Evolutionary conservation across 2,329 filamentous ascomycete genomes (phyloP).

Genomic region (Cercospora zeae-maydis): DNA sequence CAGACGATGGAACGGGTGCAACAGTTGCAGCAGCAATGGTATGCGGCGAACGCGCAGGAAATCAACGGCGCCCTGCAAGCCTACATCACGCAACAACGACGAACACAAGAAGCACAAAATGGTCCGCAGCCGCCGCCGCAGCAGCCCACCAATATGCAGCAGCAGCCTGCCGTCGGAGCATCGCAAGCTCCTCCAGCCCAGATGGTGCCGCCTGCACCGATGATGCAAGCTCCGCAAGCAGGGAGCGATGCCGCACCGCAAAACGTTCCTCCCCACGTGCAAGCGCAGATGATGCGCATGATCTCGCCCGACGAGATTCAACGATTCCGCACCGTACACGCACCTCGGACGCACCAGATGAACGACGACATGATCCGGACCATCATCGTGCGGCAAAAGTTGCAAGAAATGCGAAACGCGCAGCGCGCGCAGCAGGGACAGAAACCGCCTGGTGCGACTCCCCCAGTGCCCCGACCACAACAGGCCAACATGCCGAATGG

Average conservation of each 20-base stretch:
- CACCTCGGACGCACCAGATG: conserved; percentile 35
- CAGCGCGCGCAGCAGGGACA: conserved; percentile 37
- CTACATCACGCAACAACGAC: conserved; percentile 36
- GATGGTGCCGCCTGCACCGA: conserved; percentile 37
- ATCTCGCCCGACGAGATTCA: conserved; percentile 41
- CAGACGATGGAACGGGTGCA: conserved; percentile 42
- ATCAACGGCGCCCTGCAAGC: conserved; percentile 24
- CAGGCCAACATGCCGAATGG: conserved; percentile 12
- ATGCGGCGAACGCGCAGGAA: conserved; percentile 25
- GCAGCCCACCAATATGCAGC: conserved; percentile 16
- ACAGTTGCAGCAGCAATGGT: conserved; percentile 28
- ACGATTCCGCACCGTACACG: conserved; percentile 34
- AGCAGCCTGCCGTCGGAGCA: conserved; percentile 18
- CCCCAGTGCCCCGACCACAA: conserved; percentile 30
- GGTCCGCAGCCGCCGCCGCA: conserved; percentile 30
- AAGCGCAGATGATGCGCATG: conserved; percentile 14
- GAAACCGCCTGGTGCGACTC: conserved; percentile 31
- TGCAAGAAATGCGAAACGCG: conserved; percentile 19
- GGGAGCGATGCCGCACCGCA: conserved; percentile 29
- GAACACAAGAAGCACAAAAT: conserved; percentile 45
- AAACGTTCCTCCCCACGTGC: conserved; percentile 16
- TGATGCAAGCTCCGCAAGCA: conserved; percentile 15
- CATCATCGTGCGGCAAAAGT: conserved; percentile 27
- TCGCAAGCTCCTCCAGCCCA: conserved; percentile 40
- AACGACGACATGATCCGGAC: conserved; percentile 45